A percentile compares a stretch with the other conserved stretches of the same genome.
Conservation (phyloP, 257 asterid species). For the Catharanthus roseus region DNA sequence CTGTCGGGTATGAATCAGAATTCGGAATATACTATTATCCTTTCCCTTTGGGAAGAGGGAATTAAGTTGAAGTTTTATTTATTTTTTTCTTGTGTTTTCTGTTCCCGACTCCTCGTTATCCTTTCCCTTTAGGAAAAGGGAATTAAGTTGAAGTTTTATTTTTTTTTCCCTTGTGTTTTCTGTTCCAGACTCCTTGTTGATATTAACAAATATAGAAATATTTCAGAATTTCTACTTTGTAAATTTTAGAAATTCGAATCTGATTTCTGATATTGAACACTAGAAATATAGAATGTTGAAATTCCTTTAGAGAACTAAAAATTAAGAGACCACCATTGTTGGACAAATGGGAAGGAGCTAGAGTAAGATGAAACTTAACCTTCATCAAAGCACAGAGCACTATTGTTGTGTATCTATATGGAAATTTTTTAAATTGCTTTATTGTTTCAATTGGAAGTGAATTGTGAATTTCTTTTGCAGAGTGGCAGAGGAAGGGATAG, state of each 20-base stretch:
- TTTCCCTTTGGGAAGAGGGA: too few relatives aligned
- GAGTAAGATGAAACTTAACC: background rate
- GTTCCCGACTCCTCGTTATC: too few relatives aligned
- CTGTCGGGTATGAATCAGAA: background rate
- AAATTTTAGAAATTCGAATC: background rate
- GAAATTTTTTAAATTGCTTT: background rate
- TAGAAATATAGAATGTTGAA: background rate
- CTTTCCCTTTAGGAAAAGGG: too few relatives aligned
- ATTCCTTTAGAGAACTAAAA: background rate
- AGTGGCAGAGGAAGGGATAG: conserved; percentile 69
- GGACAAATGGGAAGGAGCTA: background rate
- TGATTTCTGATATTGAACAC: background rate
- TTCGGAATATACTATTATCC: background rate
- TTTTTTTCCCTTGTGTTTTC: too few relatives aligned
- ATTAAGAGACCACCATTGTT: background rate
- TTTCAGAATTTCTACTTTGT: background rate
- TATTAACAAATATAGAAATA: too few relatives aligned
- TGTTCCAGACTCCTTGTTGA: too few relatives aligned
- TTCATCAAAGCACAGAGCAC: background rate
- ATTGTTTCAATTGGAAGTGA: background rate
- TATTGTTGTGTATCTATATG: background rate
- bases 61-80: too few relatives aligned
- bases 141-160: too few relatives aligned
- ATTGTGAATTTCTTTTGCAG: conserved; percentile 31
- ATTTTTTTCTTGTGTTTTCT: too few relatives aligned